Evolutionary conservation across 106 monocot species (phyloP).

Genomic region (Apostasia ramifera): DNA sequence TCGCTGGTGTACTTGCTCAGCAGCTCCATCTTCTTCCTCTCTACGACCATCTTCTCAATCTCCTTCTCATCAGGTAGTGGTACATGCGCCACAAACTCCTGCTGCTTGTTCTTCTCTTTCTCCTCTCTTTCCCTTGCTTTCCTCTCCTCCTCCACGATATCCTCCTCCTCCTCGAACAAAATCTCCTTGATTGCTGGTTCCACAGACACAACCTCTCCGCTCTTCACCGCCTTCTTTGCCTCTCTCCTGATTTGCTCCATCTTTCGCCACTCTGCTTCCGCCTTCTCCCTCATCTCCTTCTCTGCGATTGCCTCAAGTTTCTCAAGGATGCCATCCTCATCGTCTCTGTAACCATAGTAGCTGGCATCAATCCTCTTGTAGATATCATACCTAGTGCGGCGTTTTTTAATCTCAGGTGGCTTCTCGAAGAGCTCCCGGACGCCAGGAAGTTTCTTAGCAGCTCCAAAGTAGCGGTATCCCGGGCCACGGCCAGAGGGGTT

Average conservation of each 20-base stretch:
- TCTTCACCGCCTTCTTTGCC: conserved; percentile 77
- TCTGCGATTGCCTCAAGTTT: conserved; percentile 71
- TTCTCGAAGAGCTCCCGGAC: conserved; percentile 96
- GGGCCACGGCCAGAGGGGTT: conserved; percentile 92
- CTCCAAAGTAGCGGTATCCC: conserved; percentile 94
- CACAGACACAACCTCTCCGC: conserved; percentile 68
- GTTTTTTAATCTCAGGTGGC: conserved; percentile 78
- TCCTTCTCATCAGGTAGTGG: conserved; percentile 85
- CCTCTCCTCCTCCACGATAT: conserved; percentile 89
- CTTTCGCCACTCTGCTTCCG: conserved; percentile 53
- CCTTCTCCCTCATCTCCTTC: conserved; percentile 45
- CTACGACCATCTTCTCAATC: conserved; percentile 88
- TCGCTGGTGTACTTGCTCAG: conserved; percentile 83
- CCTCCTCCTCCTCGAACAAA: conserved; percentile 87
- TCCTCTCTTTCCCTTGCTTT: conserved; percentile 28
- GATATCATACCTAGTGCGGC: conserved; percentile 78
- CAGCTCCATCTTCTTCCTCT: conserved; percentile 92
- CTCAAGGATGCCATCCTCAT: conserved; percentile 92
- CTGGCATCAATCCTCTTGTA: conserved; percentile 90
- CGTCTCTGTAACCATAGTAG: conserved; percentile 93
- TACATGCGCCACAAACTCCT: conserved; percentile 88
- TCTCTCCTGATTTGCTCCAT: conserved; percentile 67
- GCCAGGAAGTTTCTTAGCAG: conserved; percentile 94
- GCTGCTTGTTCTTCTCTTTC: conserved; percentile 42
- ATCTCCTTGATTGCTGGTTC: conserved; percentile 40